Base-by-base conservation (phyloP, 2,329 filamentous ascomycete genomes). In the Myriosclerotinia duriaeana region DNA sequence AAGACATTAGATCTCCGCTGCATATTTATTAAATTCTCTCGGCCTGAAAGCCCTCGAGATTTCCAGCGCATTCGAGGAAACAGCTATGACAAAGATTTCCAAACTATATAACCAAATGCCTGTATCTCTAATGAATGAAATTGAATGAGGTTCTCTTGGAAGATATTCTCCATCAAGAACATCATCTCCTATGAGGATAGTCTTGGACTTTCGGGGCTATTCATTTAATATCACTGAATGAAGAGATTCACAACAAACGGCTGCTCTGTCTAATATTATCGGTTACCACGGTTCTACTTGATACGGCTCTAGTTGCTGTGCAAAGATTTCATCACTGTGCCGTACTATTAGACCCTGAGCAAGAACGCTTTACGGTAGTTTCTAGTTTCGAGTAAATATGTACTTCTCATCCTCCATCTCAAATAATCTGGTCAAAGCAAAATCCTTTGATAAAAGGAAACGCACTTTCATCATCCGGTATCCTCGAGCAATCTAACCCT, bases 151-250 rank as follows among this genome's bases (percentile, higher is more conserved):
- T 30, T 52, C 1, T 14, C 26, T 34, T 17, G 26, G 11, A 36
- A 36, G 8, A 7, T 1, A 3, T 14, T n/a, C 15, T 1, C 20
- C 0, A n/a, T 22, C 1, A 5, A 58, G 2, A 1, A 14, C 0
- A n/a, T 38, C 26, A 34, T n/a, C 22, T 3, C 12, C 46, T 36
- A 6, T 48, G 22, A 4, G 17, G 2, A 9, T 22, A 17, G 6
- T 60, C 3, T 60, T 12, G 1, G 20, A 20, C 20, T 50, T 50
- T 50, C n/a, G 22, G 26, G 20, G 1, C 12, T 48, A 22, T 46
- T 46, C 40, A 34, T 46, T 46, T 2, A 46, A 3, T 2, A 15
- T 46, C 11, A 48, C 14, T 48, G 40, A 46, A 36, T 22, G 3
- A 36, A 59, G 20, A 0, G 9, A 46, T 48, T 48, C 30, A 38